Conservation (phyloP, 225 moss, liverwort and hornwort species). For the Lunularia cruciata region DNA sequence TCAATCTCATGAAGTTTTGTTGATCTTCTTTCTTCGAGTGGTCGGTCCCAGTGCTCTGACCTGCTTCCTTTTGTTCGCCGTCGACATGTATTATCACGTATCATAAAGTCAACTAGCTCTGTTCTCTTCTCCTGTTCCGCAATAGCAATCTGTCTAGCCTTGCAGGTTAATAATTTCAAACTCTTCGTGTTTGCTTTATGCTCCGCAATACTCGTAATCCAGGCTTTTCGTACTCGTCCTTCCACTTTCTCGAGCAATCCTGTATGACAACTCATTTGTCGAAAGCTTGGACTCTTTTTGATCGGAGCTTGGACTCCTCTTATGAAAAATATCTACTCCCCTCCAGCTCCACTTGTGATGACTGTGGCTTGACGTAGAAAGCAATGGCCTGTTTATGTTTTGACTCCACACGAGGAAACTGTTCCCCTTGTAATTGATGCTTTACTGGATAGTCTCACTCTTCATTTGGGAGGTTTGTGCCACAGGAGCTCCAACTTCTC, state of each 20-base stretch:
- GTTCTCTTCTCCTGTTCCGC: neutral
- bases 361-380: no score
- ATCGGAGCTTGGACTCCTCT: neutral
- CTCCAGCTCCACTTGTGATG: no score
- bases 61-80: no score
- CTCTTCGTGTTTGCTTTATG: neutral
- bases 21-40: no score
- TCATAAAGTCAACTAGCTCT: conserved; percentile 2
- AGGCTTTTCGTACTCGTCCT: neutral
- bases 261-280: conserved; percentile 1
- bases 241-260: neutral
- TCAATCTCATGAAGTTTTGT: no score
- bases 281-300: neutral
- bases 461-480: no score
- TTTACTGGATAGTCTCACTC: neutral
- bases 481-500: neutral
- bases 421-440: neutral
- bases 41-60: no score
- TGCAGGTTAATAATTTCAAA: neutral
- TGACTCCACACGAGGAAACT: neutral
- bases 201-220: neutral
- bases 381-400: neutral
- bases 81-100: no score
- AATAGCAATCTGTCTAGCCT: neutral
- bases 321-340: neutral